Evolutionary conservation across 1,284 basidiomycete genomes (phyloP), one percentile per base, ranked within the genome.

Genomic region (Wallemia mellicola): DNA sequence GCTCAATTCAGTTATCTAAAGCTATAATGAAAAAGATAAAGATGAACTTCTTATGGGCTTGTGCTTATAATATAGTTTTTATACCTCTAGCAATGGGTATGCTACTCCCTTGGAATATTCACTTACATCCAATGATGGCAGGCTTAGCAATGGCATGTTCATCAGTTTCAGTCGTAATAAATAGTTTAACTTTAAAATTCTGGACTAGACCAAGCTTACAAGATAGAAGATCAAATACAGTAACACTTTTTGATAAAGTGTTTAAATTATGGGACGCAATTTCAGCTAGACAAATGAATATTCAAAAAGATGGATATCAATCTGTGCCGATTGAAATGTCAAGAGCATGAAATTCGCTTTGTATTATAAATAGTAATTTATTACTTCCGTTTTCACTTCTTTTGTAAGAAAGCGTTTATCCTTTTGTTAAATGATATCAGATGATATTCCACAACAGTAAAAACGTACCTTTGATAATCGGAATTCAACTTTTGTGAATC

Each of bases 31-130:
- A 75, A 28, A 87, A 91, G 64, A 98, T 99, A 73, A 79, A 69
- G 73, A 61, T 66, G 38, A 94, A 94, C 70, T 78, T 94, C 58
- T 69, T 87, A 59, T 94, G 89, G 87, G 89, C 88, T 24, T 87
- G 83, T 68, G 74, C 85, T 60, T 96, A 98, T 74, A 96, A 98
- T 68, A 65, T 94, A 25, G 71, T 95, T 62, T 86, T 91, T 63
- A 91, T 99, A 61, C 94, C 94, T n/a, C 78, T 98, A 33, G 94
- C 94, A 15, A 98, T 98, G 94, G 94, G 94, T 55, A 64, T 96
- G 58, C 81, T 98, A 71, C 74, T 98, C 17, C 94, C 94, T 0
- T 79, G 88, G 72, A 88, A 88, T 5, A 66, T 91, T 32, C 86
- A 89, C 69, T 78, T 98, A 67, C 94, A 92, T 66, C 94, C 94